Evolutionary conservation across 1,284 basidiomycete genomes (phyloP), one percentile per base, ranked within the genome.

Genomic region (Naganishia sp.): DNA sequence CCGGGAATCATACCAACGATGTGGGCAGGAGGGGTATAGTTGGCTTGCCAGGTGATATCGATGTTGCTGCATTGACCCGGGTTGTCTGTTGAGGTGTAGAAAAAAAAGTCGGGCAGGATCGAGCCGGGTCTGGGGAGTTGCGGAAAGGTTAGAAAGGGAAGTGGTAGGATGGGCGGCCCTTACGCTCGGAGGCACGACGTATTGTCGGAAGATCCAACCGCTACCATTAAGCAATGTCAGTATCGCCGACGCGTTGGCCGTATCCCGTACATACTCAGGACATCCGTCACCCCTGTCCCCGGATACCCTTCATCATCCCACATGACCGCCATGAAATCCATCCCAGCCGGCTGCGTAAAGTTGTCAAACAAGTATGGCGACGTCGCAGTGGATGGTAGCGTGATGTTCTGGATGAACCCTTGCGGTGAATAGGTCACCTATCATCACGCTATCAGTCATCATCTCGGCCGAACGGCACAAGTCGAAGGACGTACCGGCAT

Each of bases 1-100:
- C 68, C 65, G 18, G 68, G 68, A 28, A 69, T 66, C 49, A 69
- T 50, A 16, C 65, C 68, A 45, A 66, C 64, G 4, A 69, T 50
- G 39, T 57, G 48, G 6, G 64, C 55, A 18, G 68, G 68, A 3
- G 65, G 48, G 1, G 68, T 69, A 25, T 66, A 69, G 7, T 23
- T 55, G 21, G 49, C n/a, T 39, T 64, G 49, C 64, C 64, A 64
- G 6, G 61, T 69, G 31, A 69, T 55, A n/a, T 53, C 56, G 49
- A 66, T n/a, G 33, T 48, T 52, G 6, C n/a, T 25, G 33, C 68
- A 69, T 56, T 69, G 68, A 13, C 36, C 36, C 5, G 68, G 68
- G n/a, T 45, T 65, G 11, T 60, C n/a, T 25, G 54, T 45, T 9
- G 60, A 57, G 16, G 65, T 66, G 60, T 53, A 69, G 44, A 69